These are phyloP conservation scores for Trypanosoma rangeli DNA, from an alignment of 208 protist species.

Conservation along the genomic window DNA sequence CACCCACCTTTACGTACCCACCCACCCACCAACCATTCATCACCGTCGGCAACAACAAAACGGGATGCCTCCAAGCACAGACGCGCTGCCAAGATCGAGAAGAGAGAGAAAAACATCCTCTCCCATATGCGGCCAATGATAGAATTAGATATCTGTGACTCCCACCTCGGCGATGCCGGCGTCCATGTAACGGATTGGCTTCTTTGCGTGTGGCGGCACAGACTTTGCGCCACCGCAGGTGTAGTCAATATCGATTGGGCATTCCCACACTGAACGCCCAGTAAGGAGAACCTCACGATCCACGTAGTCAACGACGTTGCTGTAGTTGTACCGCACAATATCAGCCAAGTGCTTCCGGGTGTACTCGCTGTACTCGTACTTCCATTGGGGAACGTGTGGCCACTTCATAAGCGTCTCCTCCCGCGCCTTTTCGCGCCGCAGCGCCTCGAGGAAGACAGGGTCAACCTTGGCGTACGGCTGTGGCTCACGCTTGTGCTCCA, in stretches of 20 bases:
- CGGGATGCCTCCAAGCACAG: too few species aligned
- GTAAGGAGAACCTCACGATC: conserved; percentile 90
- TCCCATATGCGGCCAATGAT: too few species aligned
- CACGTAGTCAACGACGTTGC: conserved; percentile 91
- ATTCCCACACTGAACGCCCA: conserved; percentile 88
- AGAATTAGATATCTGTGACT: conserved; percentile 71
- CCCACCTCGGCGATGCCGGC: conserved; percentile 54
- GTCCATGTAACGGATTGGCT: conserved; percentile 73
- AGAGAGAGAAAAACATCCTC: not conserved
- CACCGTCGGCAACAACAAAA: too few species aligned
- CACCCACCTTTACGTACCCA: too few species aligned
- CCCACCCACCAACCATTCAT: too few species aligned
- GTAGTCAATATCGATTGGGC: conserved; percentile 84
- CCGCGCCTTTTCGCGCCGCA: conserved; percentile 63
- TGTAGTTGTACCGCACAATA: conserved; percentile 91
- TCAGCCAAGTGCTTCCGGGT: conserved; percentile 68
- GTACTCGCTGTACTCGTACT: conserved; percentile 81
- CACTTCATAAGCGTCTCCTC: conserved; percentile 87
- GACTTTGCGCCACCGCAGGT: conserved; percentile 81
- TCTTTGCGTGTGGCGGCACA: conserved; percentile 79
- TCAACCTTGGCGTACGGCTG: conserved; percentile 64
- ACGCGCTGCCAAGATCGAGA: too few species aligned
- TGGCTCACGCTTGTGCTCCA: conserved; percentile 32
- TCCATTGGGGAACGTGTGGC: conserved; percentile 88
- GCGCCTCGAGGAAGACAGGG: conserved; percentile 74